Evolutionary conservation across 345 rosid genomes (phyloP), one percentile per base, ranked within the genome.

Genomic region (Hevea brasiliensis): DNA sequence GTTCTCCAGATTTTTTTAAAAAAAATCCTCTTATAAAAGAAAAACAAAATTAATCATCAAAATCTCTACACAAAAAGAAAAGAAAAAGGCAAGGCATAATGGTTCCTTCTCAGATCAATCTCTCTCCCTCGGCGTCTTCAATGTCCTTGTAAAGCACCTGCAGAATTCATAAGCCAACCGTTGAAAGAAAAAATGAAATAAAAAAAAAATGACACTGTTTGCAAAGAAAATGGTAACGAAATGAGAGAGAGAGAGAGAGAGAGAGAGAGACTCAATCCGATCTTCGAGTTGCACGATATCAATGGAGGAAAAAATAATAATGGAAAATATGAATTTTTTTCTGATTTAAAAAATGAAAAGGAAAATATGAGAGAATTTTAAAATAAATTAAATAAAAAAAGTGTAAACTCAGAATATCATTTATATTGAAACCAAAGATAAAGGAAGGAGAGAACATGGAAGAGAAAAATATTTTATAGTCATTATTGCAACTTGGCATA

Each of bases 231-330:
- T 4, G 14, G 17, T 4, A 62, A 57, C 70, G 37, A 51, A 21
- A 23, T 54, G n/a, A n/a, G n/a, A n/a, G n/a, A n/a, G n/a, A 59
- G 57, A 56, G 53, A 56, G 29, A 41, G 35, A 73, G 2, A 53
- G 48, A 41, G 70, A 61, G 71, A 45, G 59, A 37, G 68, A 68
- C 50, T 60, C 57, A 77, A 78, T 78, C 81, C 77, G 81, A 78
- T 78, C 77, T 73, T 78, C 59, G 44, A 73, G 81, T 73, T 32
- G 2, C 12, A 57, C 47, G 72, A 79, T 74, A 64, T 71, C 71
- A 58, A 69, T 74, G 4, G 37, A 32, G 4, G 21, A 51, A 17
- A 50, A 67, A 57, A 65, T 45, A 55, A 41, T n/a, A 71, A 54
- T 40, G 47, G 42, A 3, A 1, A 14, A 4, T 32, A 32, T n/a